Base-by-base conservation (phyloP, 1,284 basidiomycete genomes). In the Trichosporon coremiiforme region DNA sequence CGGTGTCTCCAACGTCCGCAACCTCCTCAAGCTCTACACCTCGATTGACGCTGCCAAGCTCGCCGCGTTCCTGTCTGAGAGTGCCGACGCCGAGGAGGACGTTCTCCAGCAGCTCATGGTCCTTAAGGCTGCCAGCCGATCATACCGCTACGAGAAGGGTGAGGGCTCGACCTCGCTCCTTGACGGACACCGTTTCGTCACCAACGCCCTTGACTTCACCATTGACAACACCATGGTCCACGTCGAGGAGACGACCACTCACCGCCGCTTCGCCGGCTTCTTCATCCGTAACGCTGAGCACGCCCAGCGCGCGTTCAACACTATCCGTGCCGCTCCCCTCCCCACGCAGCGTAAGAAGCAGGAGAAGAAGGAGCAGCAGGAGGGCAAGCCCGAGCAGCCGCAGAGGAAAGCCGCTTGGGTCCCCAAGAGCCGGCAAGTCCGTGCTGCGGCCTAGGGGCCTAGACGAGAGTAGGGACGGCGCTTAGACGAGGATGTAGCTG, bases 21-120 rank as follows among this genome's bases (percentile, higher is more conserved):
- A 92, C 80, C 91, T 98, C 88, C 85, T 99, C 76, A 96, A 97
- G 83, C 86, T 99, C 74, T 99, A 98, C 86, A 95, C 95, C 2
- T 94, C 91, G 57, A 88, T 99, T 64, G 95, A 94, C 71, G 91
- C 95, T 8, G 89, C 89, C 79, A 98, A 98, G 85, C 88, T 99
- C 38, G 91, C 96, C 1, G 90, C 89, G 73, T 96, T 98, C 87
- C 86, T 97, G 33, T 60, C 57, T n/a, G 85, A 85, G 31, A 65
- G 68, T 15, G 45, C 79, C 15, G 83, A 70, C 53, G 72, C 72
- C 63, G 95, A 98, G 84, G 95, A 98, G 81, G 92, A 94, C 81
- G 90, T 98, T 76, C 87, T 98, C 68, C 92, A 96, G 85, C 93
- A 95, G 87, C 89, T 98, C 87, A 98, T 98, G 94, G 90, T 95